Evolutionary conservation across 1,139 yeast species (phyloP), one percentile per base, ranked within the genome.

Genomic region (Debaryomycetaceae sp.): DNA sequence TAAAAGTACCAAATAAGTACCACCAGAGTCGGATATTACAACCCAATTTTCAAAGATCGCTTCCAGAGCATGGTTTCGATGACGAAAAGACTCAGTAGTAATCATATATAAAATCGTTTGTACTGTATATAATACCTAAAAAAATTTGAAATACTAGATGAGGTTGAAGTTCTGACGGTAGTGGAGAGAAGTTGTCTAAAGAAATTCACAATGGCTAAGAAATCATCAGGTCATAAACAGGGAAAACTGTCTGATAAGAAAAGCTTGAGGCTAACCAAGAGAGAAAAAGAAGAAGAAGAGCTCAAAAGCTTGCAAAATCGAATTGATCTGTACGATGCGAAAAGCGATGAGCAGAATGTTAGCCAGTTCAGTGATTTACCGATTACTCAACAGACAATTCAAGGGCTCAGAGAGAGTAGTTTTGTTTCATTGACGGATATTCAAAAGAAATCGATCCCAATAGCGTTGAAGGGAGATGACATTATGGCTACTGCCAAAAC

Each of bases 401-500:
- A 74, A 48, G 98, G 98, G 2, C 66, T 92, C 33, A 80, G 78
- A 43, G 87, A 82, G 40, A 74, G 87, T 16, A 77, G 82, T 45
- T 92, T 83, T 59, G 72, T 85, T 3, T 75, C 81, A 17, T 62
- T 89, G 66, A 92, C 98, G 0, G 96, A 87, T 41, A 87, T 92
- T 42, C 99, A 92, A 56, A 79, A 75, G 49, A 81, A 80, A 39
- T 75, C 96, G 4, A 87, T 92, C 29, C 87, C 95, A 0, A 65
- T 76, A 14, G 83, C 95, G 1, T 68, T 92, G 45, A 81, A 86
- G 52, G 94, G 95, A 0, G 74, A 80, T 36, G 99, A 94, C 64
- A 64, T 92, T 7, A 71, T 92, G 51, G 98, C 91, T 19, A 95
- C 97, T 17, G 98, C 98, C 15, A 81, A 83, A 53, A 92, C 99